Conservation (phyloP, 208 protist species). For the Crithidia brevicula region DNA sequence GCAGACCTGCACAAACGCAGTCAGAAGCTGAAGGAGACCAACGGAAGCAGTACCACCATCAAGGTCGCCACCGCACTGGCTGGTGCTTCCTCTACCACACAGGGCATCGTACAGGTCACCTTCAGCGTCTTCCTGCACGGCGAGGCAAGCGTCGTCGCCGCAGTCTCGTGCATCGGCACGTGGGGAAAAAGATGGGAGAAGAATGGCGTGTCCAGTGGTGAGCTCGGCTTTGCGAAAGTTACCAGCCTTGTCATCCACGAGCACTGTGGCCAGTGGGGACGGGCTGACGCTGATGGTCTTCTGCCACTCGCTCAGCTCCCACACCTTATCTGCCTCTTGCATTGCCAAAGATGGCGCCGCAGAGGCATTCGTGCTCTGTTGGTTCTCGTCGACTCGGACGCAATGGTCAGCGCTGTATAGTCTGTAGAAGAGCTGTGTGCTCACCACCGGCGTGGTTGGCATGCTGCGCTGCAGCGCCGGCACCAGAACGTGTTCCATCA, state of each 20-base stretch:
- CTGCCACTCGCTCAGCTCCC: conserved; percentile 13
- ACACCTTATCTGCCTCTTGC: too few relatives aligned
- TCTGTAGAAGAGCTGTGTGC: conserved; percentile 8
- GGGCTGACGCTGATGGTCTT: conserved; percentile 41
- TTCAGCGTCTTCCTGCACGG: background rate
- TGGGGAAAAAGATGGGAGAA: conserved; percentile 42
- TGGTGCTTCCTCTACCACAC: background rate
- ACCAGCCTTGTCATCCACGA: conserved; percentile 52
- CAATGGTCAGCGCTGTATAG: background rate
- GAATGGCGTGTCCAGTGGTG: conserved; percentile 43
- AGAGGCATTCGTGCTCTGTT: background rate
- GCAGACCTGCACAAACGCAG: conserved; percentile 28
- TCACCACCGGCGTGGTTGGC: too few relatives aligned
- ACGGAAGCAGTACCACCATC: background rate
- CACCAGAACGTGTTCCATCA: conserved; percentile 27
- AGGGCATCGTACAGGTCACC: background rate
- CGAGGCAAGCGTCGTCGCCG: conserved; percentile 12
- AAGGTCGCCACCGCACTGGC: background rate
- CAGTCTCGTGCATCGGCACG: background rate
- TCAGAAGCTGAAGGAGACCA: conserved; percentile 15
- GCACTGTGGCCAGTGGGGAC: conserved; percentile 46
- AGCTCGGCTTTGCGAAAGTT: conserved; percentile 51
- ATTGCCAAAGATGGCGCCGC: background rate
- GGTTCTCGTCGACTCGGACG: background rate
- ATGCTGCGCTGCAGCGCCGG: conserved; percentile 26